Conservation (phyloP, 345 rosid species). For the Carallia pectinifolia region DNA sequence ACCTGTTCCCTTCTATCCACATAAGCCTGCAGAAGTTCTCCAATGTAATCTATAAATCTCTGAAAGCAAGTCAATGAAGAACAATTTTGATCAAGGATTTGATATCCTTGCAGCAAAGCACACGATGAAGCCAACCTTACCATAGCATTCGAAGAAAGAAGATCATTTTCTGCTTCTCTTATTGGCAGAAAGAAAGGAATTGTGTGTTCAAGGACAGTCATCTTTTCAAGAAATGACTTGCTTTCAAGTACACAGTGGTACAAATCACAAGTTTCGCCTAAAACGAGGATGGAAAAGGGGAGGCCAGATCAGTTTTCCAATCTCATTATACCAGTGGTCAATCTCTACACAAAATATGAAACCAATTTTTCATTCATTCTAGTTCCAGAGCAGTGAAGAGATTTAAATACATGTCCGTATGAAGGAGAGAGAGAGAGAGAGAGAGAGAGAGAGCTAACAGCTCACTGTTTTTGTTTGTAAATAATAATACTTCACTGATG, state of each 20-base stretch:
- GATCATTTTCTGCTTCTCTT: conserved; percentile 86
- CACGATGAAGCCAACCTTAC: conserved; percentile 44
- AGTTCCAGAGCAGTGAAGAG: no score
- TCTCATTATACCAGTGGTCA: not conserved
- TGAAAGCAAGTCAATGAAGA: conserved; percentile 36
- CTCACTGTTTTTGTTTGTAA: not conserved
- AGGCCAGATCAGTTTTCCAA: conserved; percentile 12
- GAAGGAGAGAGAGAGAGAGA: no score
- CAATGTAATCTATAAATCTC: conserved; percentile 89
- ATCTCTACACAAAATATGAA: not conserved
- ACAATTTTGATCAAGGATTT: conserved; percentile 12
- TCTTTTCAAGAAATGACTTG: conserved; percentile 91
- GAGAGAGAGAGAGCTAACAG: no score
- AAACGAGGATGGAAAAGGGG: not conserved
- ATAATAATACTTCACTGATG: not conserved
- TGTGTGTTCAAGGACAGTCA: conserved; percentile 92
- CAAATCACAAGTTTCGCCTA: conserved; percentile 84
- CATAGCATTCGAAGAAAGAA: conserved; percentile 85
- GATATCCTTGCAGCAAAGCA: not conserved
- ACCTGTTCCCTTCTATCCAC: conserved; percentile 98
- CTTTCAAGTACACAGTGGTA: conserved; percentile 91
- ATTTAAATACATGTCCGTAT: no score
- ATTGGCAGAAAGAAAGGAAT: conserved; percentile 91
- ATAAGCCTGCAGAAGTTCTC: conserved; percentile 83
- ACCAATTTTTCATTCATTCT: not conserved